Evolutionary conservation across 2,329 filamentous ascomycete species (phyloP).

Genomic region (Trichoderma arundinaceum): DNA sequence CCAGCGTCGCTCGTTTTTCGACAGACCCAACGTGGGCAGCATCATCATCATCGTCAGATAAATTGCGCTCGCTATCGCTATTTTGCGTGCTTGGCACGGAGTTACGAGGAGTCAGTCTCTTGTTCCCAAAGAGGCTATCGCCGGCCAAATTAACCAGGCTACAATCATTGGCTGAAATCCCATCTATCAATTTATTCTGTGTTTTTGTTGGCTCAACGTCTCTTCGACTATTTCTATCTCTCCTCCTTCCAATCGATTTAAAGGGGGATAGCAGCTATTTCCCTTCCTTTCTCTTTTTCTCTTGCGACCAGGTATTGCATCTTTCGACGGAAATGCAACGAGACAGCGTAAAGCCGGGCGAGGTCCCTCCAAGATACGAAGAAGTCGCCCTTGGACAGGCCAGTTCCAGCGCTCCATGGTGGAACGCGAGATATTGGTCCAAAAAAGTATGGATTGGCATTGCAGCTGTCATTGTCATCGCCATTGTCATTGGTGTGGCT

Average conservation of each 20-base stretch:
- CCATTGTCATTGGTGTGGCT: slow-evolving; percentile 54
- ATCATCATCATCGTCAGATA: background rate
- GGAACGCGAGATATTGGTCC: slow-evolving; percentile 59
- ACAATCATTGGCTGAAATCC: slow-evolving; percentile 13
- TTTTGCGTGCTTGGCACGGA: background rate
- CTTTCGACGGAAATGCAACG: background rate
- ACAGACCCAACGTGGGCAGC: too few species aligned
- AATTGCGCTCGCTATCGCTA: slow-evolving; percentile 19
- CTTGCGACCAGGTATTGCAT: background rate
- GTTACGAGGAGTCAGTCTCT: background rate
- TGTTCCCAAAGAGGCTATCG: slow-evolving; percentile 25
- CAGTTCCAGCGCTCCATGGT: slow-evolving; percentile 45
- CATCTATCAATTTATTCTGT: background rate
- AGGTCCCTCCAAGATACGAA: slow-evolving; percentile 39
- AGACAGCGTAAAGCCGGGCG: slow-evolving; percentile 36
- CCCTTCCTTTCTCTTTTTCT: background rate
- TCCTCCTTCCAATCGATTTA: too few species aligned
- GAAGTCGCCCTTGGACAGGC: slow-evolving; percentile 39
- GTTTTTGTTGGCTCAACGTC: background rate
- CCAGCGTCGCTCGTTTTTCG: background rate
- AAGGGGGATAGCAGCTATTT: too few species aligned
- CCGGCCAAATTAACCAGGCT: slow-evolving; percentile 17
- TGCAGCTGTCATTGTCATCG: slow-evolving; percentile 37
- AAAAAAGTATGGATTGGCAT: slow-evolving; percentile 56
- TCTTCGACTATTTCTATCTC: background rate